Conservation (phyloP, 2,329 filamentous ascomycete genomes). For the Hypoxylon sp. region DNA sequence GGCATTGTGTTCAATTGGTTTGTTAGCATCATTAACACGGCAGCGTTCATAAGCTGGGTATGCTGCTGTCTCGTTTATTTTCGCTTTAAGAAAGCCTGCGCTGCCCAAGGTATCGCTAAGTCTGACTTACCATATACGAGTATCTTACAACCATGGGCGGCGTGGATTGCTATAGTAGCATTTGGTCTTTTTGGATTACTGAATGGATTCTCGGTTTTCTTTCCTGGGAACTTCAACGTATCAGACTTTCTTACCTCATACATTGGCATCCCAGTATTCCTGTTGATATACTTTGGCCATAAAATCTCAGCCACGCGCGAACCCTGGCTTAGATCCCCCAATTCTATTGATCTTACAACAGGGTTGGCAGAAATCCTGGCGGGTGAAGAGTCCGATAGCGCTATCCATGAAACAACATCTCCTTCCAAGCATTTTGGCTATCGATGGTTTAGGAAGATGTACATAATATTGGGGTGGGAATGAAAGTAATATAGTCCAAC, state of each 20-base stretch:
- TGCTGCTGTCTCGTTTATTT: conserved; percentile 69
- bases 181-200: conserved; percentile 69
- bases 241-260: conserved; percentile 74
- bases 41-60: conserved; percentile 69
- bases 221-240: conserved; percentile 69
- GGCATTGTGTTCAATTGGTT: conserved; percentile 75
- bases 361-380: conserved; percentile 54
- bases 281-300: conserved; percentile 68
- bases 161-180: conserved; percentile 66
- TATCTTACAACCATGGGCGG: conserved; percentile 70
- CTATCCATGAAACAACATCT: neutral
- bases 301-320: conserved; percentile 62
- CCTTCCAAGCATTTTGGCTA: neutral
- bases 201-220: conserved; percentile 77
- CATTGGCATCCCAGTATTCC: conserved; percentile 75
- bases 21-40: conserved; percentile 67
- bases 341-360: conserved; percentile 67
- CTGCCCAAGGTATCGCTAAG: conserved; percentile 59
- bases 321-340: conserved; percentile 64
- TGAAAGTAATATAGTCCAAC: conserved; percentile 2
- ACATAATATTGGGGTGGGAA: conserved; percentile 36
- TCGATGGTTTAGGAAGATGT: conserved; percentile 27
- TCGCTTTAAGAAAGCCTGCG: conserved; percentile 68
- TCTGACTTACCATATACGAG: conserved; percentile 65
- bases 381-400: conserved; percentile 22